Conservation (phyloP, 2,329 filamentous ascomycete genomes). For the Leptographium galeiforme region DNA sequence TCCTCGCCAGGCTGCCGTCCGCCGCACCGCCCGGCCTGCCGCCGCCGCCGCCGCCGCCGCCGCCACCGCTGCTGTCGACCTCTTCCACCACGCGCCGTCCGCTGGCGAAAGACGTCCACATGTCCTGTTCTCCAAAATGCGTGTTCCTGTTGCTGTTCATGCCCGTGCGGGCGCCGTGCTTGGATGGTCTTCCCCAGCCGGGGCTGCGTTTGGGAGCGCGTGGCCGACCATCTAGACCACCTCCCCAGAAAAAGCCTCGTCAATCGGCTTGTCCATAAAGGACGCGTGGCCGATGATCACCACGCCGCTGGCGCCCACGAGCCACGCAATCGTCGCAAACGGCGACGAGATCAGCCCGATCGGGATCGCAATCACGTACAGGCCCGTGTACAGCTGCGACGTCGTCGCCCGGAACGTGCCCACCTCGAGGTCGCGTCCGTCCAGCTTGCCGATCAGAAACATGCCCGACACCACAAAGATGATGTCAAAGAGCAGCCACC, state of each 20-base stretch:
- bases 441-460: conserved; percentile 81
- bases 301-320: conserved; percentile 89
- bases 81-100: conserved; percentile 47
- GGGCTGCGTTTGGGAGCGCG: conserved; percentile 91
- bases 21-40: conserved; percentile 31
- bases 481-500: conserved; percentile 80
- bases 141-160: conserved; percentile 1
- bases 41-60: conserved; percentile 36
- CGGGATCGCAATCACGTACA: conserved; percentile 72
- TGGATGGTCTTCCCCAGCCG: conserved; percentile 99
- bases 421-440: conserved; percentile 77
- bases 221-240: conserved; percentile 99
- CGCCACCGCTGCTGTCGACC: conserved; percentile 44
- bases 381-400: conserved; percentile 84
- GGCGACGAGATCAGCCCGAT: conserved; percentile 76
- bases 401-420: conserved; percentile 72
- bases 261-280: conserved; percentile 96
- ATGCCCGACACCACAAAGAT: conserved; percentile 74
- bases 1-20: background rate
- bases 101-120: background rate
- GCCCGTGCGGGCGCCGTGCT: conserved; percentile 44
- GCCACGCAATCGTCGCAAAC: conserved; percentile 77
- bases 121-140: background rate
- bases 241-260: conserved; percentile 99
- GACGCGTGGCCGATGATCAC: conserved; percentile 89